Conservation (phyloP, 805 yeast species). For the Saccharomycopsis sp. region DNA sequence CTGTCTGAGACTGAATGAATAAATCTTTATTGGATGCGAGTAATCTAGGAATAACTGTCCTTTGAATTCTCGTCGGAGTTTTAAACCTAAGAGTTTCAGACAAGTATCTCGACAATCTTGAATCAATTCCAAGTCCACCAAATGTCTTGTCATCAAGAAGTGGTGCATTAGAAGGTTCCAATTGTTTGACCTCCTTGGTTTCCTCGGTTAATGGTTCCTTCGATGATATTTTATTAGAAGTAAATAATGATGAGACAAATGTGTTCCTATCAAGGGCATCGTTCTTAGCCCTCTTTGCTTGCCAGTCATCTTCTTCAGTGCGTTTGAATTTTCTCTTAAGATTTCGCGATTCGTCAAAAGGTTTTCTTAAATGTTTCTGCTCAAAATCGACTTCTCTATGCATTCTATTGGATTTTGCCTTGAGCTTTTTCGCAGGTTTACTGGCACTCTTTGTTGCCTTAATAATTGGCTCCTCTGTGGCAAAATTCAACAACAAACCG, state of each 20-base stretch:
- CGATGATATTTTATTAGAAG: conserved; percentile 52
- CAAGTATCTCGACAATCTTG: conserved; percentile 45
- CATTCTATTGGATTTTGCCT: conserved; percentile 12
- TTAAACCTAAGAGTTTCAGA: conserved; percentile 44
- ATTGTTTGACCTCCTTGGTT: background rate
- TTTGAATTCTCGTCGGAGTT: conserved; percentile 83
- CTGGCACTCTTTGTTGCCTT: conserved; percentile 51
- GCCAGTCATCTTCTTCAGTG: conserved; percentile 25
- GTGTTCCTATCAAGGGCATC: conserved; percentile 38
- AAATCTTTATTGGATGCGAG: conserved; percentile 47
- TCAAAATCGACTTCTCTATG: conserved; percentile 15
- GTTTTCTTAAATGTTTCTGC: conserved; percentile 16
- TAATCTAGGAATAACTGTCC: conserved; percentile 64
- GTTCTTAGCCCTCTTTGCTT: conserved; percentile 42
- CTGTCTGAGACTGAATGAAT: conserved; percentile 94
- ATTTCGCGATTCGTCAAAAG: conserved; percentile 7
- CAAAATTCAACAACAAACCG: conserved; percentile 71
- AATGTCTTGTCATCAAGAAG: conserved; percentile 54
- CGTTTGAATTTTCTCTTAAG: background rate
- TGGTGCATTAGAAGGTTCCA: conserved; percentile 82
- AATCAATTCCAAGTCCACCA: conserved; percentile 61
- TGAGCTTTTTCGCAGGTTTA: conserved; percentile 23
- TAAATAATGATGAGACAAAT: conserved; percentile 80
- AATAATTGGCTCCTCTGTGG: conserved; percentile 32
- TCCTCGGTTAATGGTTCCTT: no score